Evolutionary conservation across 495 filamentous ascomycete genomes (phyloP).

Genomic region (Penicillium pulvis): DNA sequence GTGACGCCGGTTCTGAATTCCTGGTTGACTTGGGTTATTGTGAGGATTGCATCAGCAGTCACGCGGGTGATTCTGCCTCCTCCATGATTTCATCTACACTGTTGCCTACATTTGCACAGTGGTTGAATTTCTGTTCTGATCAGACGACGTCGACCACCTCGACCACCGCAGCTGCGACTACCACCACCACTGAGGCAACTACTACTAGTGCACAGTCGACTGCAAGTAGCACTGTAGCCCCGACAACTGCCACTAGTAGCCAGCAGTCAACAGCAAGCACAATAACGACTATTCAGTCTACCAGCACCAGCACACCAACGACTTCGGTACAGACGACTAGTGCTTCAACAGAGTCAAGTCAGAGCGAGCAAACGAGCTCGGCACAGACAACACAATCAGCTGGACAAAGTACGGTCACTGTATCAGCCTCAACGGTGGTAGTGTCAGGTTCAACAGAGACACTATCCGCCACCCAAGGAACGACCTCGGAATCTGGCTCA

Average conservation of each 20-base stretch:
- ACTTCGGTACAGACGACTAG: background rate
- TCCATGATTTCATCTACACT: conserved; percentile 11
- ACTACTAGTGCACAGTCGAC: background rate
- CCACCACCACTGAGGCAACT: background rate
- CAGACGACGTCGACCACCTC: conserved; percentile 7
- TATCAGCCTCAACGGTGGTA: background rate
- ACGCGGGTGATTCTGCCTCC: conserved; percentile 7
- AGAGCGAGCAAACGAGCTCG: background rate
- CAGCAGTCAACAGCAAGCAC: background rate
- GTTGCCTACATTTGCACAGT: conserved; percentile 23
- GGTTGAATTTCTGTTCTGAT: conserved; percentile 23
- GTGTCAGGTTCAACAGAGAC: background rate
- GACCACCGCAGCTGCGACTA: background rate
- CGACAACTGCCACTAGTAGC: background rate
- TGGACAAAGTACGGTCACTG: background rate
- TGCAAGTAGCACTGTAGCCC: background rate
- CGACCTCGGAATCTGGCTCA: background rate
- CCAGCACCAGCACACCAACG: background rate
- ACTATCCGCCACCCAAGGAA: background rate
- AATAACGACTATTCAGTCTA: background rate
- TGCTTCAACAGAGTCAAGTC: background rate
- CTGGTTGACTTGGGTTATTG: conserved; percentile 36
- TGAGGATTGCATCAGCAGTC: conserved; percentile 22
- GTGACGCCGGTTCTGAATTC: conserved; percentile 46
- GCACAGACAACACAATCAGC: background rate